Evolutionary conservation across 768 basidiomycete genomes (phyloP).

Genomic region (Hypholoma sublateritium): DNA sequence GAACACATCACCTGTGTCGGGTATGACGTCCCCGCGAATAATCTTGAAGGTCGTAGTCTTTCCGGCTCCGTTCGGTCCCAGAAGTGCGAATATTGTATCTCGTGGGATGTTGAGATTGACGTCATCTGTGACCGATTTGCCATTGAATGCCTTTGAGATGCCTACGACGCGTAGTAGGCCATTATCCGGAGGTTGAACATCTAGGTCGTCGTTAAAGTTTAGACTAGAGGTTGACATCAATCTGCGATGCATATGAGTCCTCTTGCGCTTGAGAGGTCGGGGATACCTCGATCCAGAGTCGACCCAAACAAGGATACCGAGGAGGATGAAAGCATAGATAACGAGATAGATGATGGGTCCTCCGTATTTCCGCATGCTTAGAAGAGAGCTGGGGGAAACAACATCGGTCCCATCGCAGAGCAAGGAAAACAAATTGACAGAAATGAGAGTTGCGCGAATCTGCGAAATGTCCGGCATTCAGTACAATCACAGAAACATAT

Average conservation of each 20-base stretch:
- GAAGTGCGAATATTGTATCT: conserved; percentile 65
- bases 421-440: conserved; percentile 74
- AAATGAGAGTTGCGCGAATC: conserved; percentile 70
- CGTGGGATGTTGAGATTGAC: conserved; percentile 65
- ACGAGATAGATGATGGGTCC: conserved; percentile 77
- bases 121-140: conserved; percentile 64
- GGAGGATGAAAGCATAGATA: conserved; percentile 54
- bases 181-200: conserved; percentile 12
- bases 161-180: conserved; percentile 64
- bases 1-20: conserved; percentile 65
- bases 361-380: conserved; percentile 59
- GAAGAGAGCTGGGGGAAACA: conserved; percentile 46
- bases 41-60: conserved; percentile 83
- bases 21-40: conserved; percentile 72
- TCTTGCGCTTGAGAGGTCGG: conserved; percentile 29
- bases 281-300: conserved; percentile 65
- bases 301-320: conserved; percentile 64
- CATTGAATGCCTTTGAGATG: conserved; percentile 60
- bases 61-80: conserved; percentile 83
- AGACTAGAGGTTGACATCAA: background rate
- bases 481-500: background rate
- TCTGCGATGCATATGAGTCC: background rate
- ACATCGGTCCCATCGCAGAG: conserved; percentile 59
- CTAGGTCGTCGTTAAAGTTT: background rate
- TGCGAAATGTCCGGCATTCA: conserved; percentile 20